Evolutionary conservation across 805 yeast genomes (phyloP).

Genomic region (Wickerhamomyces sydowiorum): DNA sequence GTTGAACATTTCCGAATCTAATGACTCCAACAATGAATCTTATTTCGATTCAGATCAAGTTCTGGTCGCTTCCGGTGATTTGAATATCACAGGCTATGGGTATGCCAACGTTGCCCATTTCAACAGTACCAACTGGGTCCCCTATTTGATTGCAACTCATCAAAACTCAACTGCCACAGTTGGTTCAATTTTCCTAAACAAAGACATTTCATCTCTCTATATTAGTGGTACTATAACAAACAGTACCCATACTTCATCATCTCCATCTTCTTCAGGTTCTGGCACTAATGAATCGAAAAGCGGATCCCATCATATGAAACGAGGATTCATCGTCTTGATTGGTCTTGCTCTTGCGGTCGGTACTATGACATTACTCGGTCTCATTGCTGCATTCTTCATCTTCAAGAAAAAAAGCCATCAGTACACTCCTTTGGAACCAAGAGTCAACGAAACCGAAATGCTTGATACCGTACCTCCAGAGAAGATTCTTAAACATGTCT

Average conservation of each 20-base stretch:
- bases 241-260: conserved; percentile 11
- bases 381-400: conserved; percentile 30
- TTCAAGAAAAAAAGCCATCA: conserved; percentile 33
- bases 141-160: conserved; percentile 44
- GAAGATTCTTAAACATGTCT: conserved; percentile 34
- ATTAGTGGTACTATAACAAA: conserved; percentile 22
- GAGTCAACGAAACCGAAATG: conserved; percentile 59
- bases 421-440: conserved; percentile 42
- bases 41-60: conserved; percentile 39
- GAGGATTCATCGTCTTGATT: conserved; percentile 65
- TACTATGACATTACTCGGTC: conserved; percentile 35
- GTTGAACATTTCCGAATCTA: conserved; percentile 27
- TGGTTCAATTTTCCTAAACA: conserved; percentile 29
- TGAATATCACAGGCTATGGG: conserved; percentile 47
- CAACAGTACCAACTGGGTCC: conserved; percentile 65
- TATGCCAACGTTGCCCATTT: conserved; percentile 53
- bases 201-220: conserved; percentile 28
- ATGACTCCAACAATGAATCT: conserved; percentile 26
- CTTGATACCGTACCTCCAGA: conserved; percentile 57
- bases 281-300: conserved; percentile 3
- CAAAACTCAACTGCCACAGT: conserved; percentile 17
- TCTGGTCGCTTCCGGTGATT: conserved; percentile 53
- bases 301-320: conserved; percentile 16
- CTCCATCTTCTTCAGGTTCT: conserved; percentile 10
- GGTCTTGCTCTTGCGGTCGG: conserved; percentile 64